Base-by-base conservation (phyloP, 371 early-diverging fungal genomes). In the Mucor circinelloides region DNA sequence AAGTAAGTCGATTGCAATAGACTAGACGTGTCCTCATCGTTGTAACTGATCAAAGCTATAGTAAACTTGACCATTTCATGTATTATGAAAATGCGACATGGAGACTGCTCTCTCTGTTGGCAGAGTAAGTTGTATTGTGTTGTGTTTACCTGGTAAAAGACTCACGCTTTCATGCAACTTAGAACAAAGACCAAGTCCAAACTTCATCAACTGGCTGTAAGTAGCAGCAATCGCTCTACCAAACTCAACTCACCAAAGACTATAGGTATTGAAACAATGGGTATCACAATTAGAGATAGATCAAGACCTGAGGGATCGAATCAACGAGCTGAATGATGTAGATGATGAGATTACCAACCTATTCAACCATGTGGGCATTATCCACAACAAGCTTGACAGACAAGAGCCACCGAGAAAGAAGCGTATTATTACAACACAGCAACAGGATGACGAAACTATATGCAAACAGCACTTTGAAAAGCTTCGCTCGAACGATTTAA, bases 301-400 rank as follows among this genome's bases (percentile, higher is more conserved):
- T 25, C 54, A 15, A 40, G 32, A 23, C 13, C 42, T 67, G 9
- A 12, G 21, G 3, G 34, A 67, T 9, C 48, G 30, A 13, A 44
- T 67, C n/a, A 13, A 44, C 2, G 61, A 67, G 19, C 19, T 64
- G 3, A 48, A 58, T 12, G 64, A 68, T n/a, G 54, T 68, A 15
- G 68, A 70, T 6, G 64, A 67, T 5, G 76, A 76, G 30, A 54
- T 76, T 3, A 54, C 28, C 7, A 31, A 56, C 23, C 6, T 60
- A 10, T 56, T 67, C 12, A 60, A 32, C 34, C 44, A 48, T 25
- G 58, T 58, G 27, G 30, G 50, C 6, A 46, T 68, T 36, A 6
- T 54, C 4, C 36, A 23, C 38, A 48, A 8, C 54, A 62, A 6
- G 19, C 19, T 21, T 9, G 58, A 58, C 21, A 25, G 15, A 25